Base-by-base conservation (phyloP, 495 filamentous ascomycete genomes). In the Lasiosphaeria ovina region DNA sequence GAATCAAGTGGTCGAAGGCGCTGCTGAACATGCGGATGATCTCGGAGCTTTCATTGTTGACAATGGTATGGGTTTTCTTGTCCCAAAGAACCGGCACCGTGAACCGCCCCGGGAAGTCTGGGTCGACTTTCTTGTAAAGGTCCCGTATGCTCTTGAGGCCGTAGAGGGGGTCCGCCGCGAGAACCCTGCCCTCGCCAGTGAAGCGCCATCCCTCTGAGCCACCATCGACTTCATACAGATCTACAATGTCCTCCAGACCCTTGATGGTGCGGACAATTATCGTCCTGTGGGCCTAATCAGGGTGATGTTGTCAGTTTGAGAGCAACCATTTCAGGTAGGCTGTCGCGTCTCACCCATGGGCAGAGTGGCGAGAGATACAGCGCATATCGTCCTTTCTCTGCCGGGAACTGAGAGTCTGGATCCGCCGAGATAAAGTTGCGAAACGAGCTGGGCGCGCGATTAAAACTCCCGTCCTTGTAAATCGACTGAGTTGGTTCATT, bases 31-130 rank as follows among this genome's bases (percentile, higher is more conserved):
- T 87, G 51, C 84, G 76, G 35, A 91, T 89, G 56, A 92, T 90
- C 73, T 91, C 89, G 66, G 81, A 84, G 54, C 85, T 89, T 75
- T 91, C 89, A 62, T 91, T 91, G 72, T 80, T 89, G 60, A 90
- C 88, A 55, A 91, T 85, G 4, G 83, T 85, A 60, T 82, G 79
- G 17, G 69, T 73, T 72, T 86, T 83, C 67, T 81, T 89, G 68
- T 92, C 88, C 83, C 88, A 91, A 4, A 91, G 76, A 17, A 83
- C 79, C 0, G 89, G 89, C 0, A 91, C 87, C 2, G 89, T 90
- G 70, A 81, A 88, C 34, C 87, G 78, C 6, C 87, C 85, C 40
- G 77, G 69, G 63, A 89, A 92, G 52, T 75, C 65, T 0, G 83
- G 80, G 60, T 89, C 75, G 5, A 83, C 85, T 55, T 85, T 84